These are phyloP conservation scores for Agrocybe pediades DNA, from an alignment of 768 basidiomycete genomes.

Conservation along the genomic window DNA sequence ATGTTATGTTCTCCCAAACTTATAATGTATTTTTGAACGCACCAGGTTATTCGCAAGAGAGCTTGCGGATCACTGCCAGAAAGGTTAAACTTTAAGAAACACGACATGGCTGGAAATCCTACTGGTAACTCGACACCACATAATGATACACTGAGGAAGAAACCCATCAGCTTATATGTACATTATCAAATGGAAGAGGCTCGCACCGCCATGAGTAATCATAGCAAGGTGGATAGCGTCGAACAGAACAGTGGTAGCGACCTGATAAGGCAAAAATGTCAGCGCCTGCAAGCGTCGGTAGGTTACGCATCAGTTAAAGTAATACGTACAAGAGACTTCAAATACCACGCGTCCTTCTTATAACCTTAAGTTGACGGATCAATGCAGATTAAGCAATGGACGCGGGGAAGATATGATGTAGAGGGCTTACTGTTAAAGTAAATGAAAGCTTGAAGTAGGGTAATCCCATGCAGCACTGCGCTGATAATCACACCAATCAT, in stretches of 20 bases:
- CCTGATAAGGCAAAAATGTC: too few relatives aligned
- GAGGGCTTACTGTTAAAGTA: constrained; percentile 40
- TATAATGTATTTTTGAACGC: not conserved
- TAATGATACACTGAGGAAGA: constrained; percentile 49
- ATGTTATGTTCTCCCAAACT: not conserved
- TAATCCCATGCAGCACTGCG: constrained; percentile 43
- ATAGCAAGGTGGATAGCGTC: constrained; percentile 51
- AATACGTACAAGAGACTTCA: constrained; percentile 41
- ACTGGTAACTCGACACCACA: constrained; percentile 44
- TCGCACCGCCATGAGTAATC: constrained; percentile 47
- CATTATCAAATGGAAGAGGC: too few relatives aligned
- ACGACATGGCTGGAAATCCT: constrained; percentile 9
- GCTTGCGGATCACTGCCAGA: constrained; percentile 22
- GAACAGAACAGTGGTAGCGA: constrained; percentile 38
- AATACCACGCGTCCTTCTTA: constrained; percentile 39
- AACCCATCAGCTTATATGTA: too few relatives aligned
- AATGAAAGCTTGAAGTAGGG: constrained; percentile 47
- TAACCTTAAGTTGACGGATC: constrained; percentile 25
- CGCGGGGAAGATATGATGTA: not conserved
- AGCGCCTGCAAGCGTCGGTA: too few relatives aligned
- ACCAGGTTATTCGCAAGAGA: constrained; percentile 30
- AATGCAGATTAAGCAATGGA: not conserved
- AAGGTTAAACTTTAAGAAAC: not conserved
- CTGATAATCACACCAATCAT: constrained; percentile 42
- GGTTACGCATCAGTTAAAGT: not conserved